Conservation (phyloP, 176 grass and related monocot species). For the Phoenix dactylifera region DNA sequence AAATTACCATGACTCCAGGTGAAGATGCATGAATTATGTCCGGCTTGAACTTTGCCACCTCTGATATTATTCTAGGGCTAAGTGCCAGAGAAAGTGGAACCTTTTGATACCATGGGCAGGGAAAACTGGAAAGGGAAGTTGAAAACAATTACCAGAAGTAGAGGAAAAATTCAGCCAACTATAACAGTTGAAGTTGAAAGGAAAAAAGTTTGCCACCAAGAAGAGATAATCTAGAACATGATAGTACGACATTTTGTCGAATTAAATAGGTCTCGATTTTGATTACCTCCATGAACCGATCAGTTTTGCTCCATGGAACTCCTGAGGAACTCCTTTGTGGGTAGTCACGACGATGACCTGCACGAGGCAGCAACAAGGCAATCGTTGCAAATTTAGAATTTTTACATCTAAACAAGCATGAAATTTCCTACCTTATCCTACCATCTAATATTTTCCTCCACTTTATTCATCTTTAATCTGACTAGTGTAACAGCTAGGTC, state of each 20-base stretch:
- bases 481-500: too few species aligned
- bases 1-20: constrained; percentile 87
- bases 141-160: constrained; percentile 8
- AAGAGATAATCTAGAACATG: neutral
- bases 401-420: neutral
- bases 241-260: neutral
- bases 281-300: constrained; percentile 92
- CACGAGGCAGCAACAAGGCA: constrained; percentile 5
- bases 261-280: neutral
- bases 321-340: constrained; percentile 81
- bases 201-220: neutral
- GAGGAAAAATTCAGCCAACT: constrained; percentile 3
- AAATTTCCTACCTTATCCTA: too few species aligned
- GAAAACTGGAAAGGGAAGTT: constrained; percentile 58
- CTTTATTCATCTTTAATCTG: too few species aligned
- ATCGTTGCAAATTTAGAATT: neutral
- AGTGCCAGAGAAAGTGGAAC: constrained; percentile 83
- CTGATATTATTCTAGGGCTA: constrained; percentile 90
- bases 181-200: neutral
- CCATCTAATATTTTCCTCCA: too few species aligned
- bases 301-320: constrained; percentile 91
- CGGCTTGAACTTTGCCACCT: constrained; percentile 80
- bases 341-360: constrained; percentile 94
- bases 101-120: constrained; percentile 82
- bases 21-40: constrained; percentile 95